phyloP scores from a whole-genome alignment of 179 eudicot species.

The Beta lomatogona region DNA sequence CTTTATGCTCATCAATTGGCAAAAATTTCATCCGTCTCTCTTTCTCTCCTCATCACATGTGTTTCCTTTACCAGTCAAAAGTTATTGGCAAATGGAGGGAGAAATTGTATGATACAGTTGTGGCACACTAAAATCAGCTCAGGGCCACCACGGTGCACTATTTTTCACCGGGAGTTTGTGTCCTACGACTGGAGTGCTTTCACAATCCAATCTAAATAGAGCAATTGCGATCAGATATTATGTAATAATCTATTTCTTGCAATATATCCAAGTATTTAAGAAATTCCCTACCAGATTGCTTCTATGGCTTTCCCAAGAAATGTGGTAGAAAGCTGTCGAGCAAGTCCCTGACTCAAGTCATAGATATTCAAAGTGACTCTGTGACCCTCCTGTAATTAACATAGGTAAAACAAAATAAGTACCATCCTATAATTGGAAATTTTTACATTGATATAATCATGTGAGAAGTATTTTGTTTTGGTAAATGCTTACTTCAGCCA shows the following conservation, averaged over 20 bases:
- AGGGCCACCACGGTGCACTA: not conserved
- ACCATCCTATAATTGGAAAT: not conserved
- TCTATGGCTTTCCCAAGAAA: slow-evolving; percentile 94
- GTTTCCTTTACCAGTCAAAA: not conserved
- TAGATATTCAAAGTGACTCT: slow-evolving; percentile 81
- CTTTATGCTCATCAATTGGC: not conserved
- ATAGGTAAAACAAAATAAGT: slow-evolving; percentile 4
- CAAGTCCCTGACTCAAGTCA: slow-evolving; percentile 95
- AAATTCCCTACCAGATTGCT: slow-evolving; percentile 75
- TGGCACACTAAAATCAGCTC: not conserved
- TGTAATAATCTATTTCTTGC: not conserved
- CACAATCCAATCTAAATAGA: not conserved
- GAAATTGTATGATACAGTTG: not conserved
- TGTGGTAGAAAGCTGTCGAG: slow-evolving; percentile 80
- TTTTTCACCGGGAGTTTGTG: not conserved
- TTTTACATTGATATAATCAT: not conserved
- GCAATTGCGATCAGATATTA: not conserved
- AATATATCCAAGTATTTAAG: not conserved
- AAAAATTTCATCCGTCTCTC: not conserved
- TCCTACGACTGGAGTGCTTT: not conserved
- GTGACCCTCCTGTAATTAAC: slow-evolving; percentile 66
- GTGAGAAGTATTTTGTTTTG: not conserved
- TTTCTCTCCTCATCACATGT: no score
- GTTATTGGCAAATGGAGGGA: not conserved
- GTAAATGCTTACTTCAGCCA: slow-evolving; percentile 39